Evolutionary conservation across 2,329 filamentous ascomycete genomes (phyloP).

Genomic region (Polytolypa hystricis): DNA sequence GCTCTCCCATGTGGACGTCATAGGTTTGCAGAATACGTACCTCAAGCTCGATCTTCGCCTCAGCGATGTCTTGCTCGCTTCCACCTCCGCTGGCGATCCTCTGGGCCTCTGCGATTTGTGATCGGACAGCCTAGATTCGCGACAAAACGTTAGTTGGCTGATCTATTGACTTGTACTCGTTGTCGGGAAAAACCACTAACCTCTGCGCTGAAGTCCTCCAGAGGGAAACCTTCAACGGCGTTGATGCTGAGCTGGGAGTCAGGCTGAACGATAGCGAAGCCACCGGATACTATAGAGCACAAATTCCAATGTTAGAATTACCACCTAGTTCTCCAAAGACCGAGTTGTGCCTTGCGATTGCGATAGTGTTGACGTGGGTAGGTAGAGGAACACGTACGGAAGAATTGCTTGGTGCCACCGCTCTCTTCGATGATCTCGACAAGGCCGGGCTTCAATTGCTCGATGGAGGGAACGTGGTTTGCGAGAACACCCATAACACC

Average conservation of each 20-base stretch:
- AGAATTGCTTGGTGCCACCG: constrained; percentile 86
- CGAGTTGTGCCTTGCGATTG: too few species aligned
- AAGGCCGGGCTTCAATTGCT: constrained; percentile 95
- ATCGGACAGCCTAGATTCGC: constrained; percentile 54
- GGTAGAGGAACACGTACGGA: constrained; percentile 59
- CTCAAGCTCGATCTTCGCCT: constrained; percentile 99
- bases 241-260: constrained; percentile 95
- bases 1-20: too few species aligned
- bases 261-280: constrained; percentile 94
- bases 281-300: constrained; percentile 66
- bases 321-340: too few species aligned
- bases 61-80: constrained; percentile 93
- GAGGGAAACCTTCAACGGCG: constrained; percentile 84
- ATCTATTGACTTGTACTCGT: too few species aligned
- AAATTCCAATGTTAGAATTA: constrained; percentile 4
- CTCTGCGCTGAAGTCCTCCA: constrained; percentile 94
- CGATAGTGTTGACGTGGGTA: too few species aligned
- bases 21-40: constrained; percentile 39
- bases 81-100: constrained; percentile 85
- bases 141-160: constrained; percentile 1
- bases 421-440: constrained; percentile 93
- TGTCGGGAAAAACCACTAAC: constrained; percentile 35
- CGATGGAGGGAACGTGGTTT: constrained; percentile 96
- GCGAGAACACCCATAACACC: constrained; percentile 99
- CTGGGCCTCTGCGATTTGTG: constrained; percentile 88